Evolutionary conservation across 306 rosid species (phyloP).

Genomic region (Gastrolobium villosum): DNA sequence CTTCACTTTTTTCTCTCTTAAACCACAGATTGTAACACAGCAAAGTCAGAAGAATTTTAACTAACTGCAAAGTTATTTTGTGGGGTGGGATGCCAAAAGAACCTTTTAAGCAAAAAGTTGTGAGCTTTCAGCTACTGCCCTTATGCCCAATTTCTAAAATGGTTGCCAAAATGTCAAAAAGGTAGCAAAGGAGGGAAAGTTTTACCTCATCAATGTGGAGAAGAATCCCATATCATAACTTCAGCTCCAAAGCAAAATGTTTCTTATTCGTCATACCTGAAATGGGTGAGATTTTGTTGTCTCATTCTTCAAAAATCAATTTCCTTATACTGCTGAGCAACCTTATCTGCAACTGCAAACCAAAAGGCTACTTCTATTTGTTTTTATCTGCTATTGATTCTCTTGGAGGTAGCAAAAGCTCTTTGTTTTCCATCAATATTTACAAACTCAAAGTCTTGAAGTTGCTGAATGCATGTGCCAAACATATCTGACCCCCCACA

Average conservation of each 20-base stretch:
- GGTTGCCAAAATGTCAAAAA: conserved; percentile 44
- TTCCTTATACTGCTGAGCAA: conserved; percentile 17
- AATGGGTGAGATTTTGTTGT: conserved; percentile 4
- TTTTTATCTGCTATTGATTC: conserved; percentile 52
- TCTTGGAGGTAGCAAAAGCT: conserved; percentile 52
- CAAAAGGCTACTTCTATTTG: conserved; percentile 26
- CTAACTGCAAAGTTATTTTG: conserved; percentile 3
- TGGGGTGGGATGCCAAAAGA: conserved; percentile 26
- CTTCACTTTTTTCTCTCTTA: neutral
- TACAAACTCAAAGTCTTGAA: conserved; percentile 58
- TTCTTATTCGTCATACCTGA: conserved; percentile 25
- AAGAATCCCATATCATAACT: conserved; percentile 28
- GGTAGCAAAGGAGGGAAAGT: conserved; percentile 43
- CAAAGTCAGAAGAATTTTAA: conserved; percentile 8
- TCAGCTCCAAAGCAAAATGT: conserved; percentile 11
- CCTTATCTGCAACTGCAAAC: conserved; percentile 27
- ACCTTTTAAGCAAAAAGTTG: conserved; percentile 43
- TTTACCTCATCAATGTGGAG: conserved; percentile 31
- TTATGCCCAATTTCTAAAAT: conserved; percentile 14
- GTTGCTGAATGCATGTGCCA: conserved; percentile 61
- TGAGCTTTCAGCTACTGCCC: conserved; percentile 29
- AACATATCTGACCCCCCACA: conserved; percentile 52
- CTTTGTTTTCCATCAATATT: conserved; percentile 52
- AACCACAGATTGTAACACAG: neutral
- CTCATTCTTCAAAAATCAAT: conserved; percentile 14